Conservation (phyloP, 768 basidiomycete species). For the Coprinopsis strossmayeri region DNA sequence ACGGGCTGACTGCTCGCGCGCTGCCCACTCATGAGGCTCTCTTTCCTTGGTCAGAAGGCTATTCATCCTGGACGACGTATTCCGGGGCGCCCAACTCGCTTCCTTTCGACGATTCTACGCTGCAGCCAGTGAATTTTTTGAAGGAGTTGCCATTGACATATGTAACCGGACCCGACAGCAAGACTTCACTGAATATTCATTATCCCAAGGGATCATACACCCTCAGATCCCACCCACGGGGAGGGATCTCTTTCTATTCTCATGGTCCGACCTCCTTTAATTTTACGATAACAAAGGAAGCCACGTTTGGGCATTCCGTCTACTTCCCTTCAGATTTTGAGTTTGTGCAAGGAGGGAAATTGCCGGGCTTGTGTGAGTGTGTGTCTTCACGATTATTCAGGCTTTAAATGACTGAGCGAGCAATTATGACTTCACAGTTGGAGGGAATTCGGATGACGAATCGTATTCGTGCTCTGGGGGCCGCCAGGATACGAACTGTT, state of each 20-base stretch:
- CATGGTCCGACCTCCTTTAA: conserved; percentile 41
- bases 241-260: conserved; percentile 62
- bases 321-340: conserved; percentile 53
- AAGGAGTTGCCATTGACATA: conserved; percentile 16
- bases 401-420: not conserved
- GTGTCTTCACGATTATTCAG: not conserved
- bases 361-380: conserved; percentile 16
- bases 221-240: conserved; percentile 30
- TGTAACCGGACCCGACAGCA: conserved; percentile 36
- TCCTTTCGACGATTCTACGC: conserved; percentile 8
- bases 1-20: not conserved
- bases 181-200: conserved; percentile 34
- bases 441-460: conserved; percentile 36
- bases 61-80: conserved; percentile 14
- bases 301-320: conserved; percentile 48
- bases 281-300: conserved; percentile 49
- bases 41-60: conserved; percentile 11
- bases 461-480: conserved; percentile 56
- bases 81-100: conserved; percentile 9
- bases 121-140: conserved; percentile 11
- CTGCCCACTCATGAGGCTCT: not conserved
- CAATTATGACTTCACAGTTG: conserved; percentile 28
- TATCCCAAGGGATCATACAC: conserved; percentile 49
- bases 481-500: conserved; percentile 42
- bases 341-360: conserved; percentile 56